Evolutionary conservation across 768 basidiomycete species (phyloP).

Genomic region (Panaeolus papilionaceus): DNA sequence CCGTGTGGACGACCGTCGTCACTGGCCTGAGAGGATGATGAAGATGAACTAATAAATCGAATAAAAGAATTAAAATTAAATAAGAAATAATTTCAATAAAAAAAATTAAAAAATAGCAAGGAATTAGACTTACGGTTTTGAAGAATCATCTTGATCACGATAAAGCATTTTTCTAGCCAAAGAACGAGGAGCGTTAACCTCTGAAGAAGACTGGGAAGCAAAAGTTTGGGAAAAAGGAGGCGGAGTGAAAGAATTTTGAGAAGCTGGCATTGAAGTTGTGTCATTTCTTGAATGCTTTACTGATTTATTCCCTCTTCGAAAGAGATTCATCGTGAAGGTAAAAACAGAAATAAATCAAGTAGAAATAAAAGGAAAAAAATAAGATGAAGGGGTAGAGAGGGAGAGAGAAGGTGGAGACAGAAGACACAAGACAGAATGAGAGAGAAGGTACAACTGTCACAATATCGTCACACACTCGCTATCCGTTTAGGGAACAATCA

Average conservation of each 20-base stretch:
- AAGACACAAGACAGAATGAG: background rate
- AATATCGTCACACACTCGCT: background rate
- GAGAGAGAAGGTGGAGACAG: background rate
- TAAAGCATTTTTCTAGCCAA: conserved; percentile 27
- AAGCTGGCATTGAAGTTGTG: conserved; percentile 19
- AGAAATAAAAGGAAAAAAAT: conserved; percentile 19
- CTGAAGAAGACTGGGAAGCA: conserved; percentile 19
- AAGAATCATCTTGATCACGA: conserved; percentile 26
- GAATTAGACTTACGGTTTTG: conserved; percentile 18
- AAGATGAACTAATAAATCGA: conserved; percentile 20
- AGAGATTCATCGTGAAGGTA: conserved; percentile 27
- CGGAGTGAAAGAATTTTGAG: conserved; percentile 1
- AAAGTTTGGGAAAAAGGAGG: conserved; percentile 15
- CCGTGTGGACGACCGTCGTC: conserved; percentile 14
- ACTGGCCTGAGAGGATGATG: conserved; percentile 19
- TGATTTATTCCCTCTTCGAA: conserved; percentile 21
- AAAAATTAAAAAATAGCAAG: conserved; percentile 16
- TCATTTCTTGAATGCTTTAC: conserved; percentile 21
- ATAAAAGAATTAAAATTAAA: conserved; percentile 14
- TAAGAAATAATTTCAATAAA: background rate
- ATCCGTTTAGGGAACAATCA: conserved; percentile 24
- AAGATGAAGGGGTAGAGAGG: conserved; percentile 10
- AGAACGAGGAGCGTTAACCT: conserved; percentile 14
- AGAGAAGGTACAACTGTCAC: conserved; percentile 7
- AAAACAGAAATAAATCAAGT: background rate